A percentile compares a stretch with the other conserved stretches of the same genome.
Conservation (phyloP, 371 early-diverging fungal genomes). For the Entomophthora muscae region DNA sequence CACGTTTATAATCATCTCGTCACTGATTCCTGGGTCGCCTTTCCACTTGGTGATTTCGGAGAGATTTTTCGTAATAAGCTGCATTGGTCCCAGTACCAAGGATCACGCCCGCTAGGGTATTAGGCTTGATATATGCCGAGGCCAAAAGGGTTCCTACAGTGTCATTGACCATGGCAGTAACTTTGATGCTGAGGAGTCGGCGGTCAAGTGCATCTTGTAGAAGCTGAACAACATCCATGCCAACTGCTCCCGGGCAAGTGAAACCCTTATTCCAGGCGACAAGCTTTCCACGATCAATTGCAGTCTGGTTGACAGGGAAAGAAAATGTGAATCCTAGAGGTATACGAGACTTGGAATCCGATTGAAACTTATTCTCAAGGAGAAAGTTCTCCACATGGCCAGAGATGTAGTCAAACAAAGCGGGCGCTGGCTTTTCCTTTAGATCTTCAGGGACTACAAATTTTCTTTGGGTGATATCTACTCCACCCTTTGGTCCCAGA, state of each 20-base stretch:
- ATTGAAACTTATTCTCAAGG: conserved; percentile 19
- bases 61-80: conserved; percentile 76
- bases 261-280: conserved; percentile 92
- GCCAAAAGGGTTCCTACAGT: conserved; percentile 86
- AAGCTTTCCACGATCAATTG: conserved; percentile 54
- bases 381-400: conserved; percentile 68
- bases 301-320: conserved; percentile 75
- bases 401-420: conserved; percentile 70
- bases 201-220: conserved; percentile 70
- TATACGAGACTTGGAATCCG: conserved; percentile 18
- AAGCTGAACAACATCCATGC: conserved; percentile 70
- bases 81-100: conserved; percentile 94
- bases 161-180: conserved; percentile 88
- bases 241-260: conserved; percentile 51
- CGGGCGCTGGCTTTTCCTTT: conserved; percentile 39
- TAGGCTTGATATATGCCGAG: conserved; percentile 64
- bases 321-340: conserved; percentile 90
- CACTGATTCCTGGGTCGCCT: conserved; percentile 15
- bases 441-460: conserved; percentile 59
- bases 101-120: conserved; percentile 73
- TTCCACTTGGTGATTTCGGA: conserved; percentile 52
- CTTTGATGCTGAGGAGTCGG: conserved; percentile 45
- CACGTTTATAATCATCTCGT: conserved; percentile 82
- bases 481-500: conserved; percentile 43
- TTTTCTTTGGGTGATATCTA: conserved; percentile 50